These are phyloP conservation scores for Veloboletus limbatus DNA, from an alignment of 1,284 basidiomycete species.

Conservation along the genomic window DNA sequence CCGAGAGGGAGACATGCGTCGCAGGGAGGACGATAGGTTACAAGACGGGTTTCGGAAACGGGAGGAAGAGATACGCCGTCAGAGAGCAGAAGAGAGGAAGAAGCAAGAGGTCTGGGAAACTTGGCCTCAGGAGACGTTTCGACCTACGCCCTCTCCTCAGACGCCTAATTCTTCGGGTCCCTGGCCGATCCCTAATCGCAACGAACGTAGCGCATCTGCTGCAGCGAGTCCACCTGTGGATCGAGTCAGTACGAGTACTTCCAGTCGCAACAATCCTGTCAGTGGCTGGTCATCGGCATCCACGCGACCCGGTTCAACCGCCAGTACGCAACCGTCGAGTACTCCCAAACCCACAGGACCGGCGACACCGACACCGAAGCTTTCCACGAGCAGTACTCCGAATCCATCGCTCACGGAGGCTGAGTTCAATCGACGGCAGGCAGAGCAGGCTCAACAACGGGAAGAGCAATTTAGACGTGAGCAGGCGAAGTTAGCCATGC, in stretches of 20 bases:
- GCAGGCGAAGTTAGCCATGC: constrained; percentile 46
- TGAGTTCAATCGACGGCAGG: constrained; percentile 55
- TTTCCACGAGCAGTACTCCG: constrained; percentile 17
- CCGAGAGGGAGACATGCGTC: constrained; percentile 34
- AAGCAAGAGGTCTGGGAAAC: constrained; percentile 35
- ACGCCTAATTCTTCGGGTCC: constrained; percentile 26
- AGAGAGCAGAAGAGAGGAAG: constrained; percentile 40
- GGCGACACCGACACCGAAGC: constrained; percentile 21
- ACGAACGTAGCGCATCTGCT: constrained; percentile 21
- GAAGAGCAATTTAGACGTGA: constrained; percentile 59
- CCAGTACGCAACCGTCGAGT: constrained; percentile 33
- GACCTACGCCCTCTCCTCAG: constrained; percentile 27
- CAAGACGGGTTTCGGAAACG: constrained; percentile 42
- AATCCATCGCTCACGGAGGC: constrained; percentile 39
- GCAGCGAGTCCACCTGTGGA: constrained; percentile 27
- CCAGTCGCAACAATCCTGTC: constrained; percentile 25
- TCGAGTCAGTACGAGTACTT: constrained; percentile 27
- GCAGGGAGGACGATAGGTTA: constrained; percentile 19
- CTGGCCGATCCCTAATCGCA: constrained; percentile 34
- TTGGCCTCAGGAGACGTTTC: constrained; percentile 28
- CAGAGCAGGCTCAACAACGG: constrained; percentile 52
- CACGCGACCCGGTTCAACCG: constrained; percentile 31
- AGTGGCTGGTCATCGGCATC: constrained; percentile 34
- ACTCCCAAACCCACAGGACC: constrained; percentile 31
- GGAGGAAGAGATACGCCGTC: constrained; percentile 47